Percentiles rank a stretch among this genome's conserved stretches.
Conservation (phyloP, 83 land plant species). For the Picea mariana region DNA sequence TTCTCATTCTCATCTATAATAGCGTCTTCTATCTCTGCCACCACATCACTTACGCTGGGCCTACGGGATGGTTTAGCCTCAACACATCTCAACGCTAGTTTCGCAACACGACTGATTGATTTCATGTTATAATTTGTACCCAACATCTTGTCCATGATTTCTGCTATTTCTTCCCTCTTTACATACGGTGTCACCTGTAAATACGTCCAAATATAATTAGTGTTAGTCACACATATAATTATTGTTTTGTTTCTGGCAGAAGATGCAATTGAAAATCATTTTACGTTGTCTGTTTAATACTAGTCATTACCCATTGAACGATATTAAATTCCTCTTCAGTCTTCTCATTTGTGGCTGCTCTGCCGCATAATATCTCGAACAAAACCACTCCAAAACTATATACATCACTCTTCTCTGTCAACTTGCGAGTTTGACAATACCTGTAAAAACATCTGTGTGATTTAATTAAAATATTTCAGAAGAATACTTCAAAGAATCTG, state of each 20-base stretch:
- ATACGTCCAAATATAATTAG: too few relatives aligned
- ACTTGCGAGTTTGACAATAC: background rate
- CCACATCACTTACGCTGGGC: background rate
- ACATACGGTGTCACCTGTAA: background rate
- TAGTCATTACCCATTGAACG: background rate
- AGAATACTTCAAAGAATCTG: background rate
- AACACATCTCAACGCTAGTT: background rate
- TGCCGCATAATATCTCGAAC: background rate
- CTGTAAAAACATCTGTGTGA: background rate
- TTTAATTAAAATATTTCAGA: background rate
- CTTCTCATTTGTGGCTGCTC: background rate
- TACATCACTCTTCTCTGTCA: conserved; percentile 6
- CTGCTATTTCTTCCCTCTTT: background rate
- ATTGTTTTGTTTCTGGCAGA: too few relatives aligned
- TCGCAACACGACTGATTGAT: background rate
- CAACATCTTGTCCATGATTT: background rate
- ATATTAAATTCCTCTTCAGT: background rate
- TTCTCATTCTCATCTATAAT: too few relatives aligned
- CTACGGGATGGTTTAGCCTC: background rate
- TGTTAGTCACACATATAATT: too few relatives aligned
- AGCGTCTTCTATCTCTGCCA: background rate
- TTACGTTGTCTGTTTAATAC: too few relatives aligned
- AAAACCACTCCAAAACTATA: background rate
- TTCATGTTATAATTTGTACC: background rate
- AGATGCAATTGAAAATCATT: too few relatives aligned